Evolutionary conservation across 805 yeast species (phyloP), one percentile per base, ranked within the genome.

Genomic region (Alloascoidea hylecoeti): DNA sequence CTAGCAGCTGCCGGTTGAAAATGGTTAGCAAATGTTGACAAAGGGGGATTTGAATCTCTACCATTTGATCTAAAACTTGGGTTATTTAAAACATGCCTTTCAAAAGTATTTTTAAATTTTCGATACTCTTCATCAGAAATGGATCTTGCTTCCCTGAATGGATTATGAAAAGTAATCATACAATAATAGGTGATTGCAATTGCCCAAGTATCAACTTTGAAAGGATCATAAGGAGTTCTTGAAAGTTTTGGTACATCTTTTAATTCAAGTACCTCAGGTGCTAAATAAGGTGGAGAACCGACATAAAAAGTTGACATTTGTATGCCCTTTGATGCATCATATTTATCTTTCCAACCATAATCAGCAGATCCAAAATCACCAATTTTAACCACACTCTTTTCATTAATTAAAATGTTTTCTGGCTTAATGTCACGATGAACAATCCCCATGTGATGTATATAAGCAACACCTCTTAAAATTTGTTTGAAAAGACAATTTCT

Each of bases 261-360:
- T 3, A 59, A 55, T 15, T 52, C 51, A 51, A 72, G 81, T 55
- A 86, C 95, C 51, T 86, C 96, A 0, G 96, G 96, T 0, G 96
- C 83, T 53, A 85, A 83, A 57, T 84, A 88, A 1, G 96, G 92
- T 41, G 77, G 89, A 1, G 94, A 79, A 2, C 96, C 96, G 49
- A 88, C 72, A 3, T 79, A 70, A n/a, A 95, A 94, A 16, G 63
- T 57, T 23, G 78, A 69, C 38, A 71, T 63, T 49, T 78, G 86
- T 30, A 75, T 72, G 37, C 76, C 78, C 40, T 64, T 65, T 49
- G 85, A 95, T 94, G 95, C 86, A 3, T 86, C 84, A 39, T 94
- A 85, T 44, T 82, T 74, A 56, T 88, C 82, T 19, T 92, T 94
- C 42, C 82, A 86, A 36, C 94, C 79, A 74, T 72, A 19, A 38